A percentile compares a stretch with the other conserved stretches of the same genome.
phyloP scores from a whole-genome alignment of 163 green algal genomes.

The Chlamydomonas reinhardtii region DNA sequence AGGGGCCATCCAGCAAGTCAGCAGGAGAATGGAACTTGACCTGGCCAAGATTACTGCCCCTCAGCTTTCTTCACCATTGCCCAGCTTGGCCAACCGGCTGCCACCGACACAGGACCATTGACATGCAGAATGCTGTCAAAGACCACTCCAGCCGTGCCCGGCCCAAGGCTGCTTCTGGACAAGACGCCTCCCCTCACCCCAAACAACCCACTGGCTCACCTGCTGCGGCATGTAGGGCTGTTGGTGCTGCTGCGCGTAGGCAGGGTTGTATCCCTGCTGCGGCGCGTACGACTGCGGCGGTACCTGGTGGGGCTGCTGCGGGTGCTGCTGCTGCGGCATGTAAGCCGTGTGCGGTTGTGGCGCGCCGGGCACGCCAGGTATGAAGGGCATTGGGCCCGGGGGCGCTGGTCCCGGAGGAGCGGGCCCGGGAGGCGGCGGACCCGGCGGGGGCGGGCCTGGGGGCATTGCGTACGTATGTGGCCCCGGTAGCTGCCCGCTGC shows the following conservation, averaged over 20 bases:
- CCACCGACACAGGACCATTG: no score
- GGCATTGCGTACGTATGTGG: conserved; percentile 16
- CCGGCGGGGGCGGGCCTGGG: not conserved
- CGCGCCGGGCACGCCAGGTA: not conserved
- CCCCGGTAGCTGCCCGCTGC: conserved; percentile 25
- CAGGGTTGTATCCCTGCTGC: not conserved
- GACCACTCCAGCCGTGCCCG: no score
- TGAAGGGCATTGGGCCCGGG: conserved; percentile 19
- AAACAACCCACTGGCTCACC: no score
- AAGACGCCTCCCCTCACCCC: no score
- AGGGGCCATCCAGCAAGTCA: not conserved
- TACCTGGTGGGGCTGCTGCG: not conserved
- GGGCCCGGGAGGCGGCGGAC: not conserved
- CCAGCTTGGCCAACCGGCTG: no score
- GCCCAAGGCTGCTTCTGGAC: no score
- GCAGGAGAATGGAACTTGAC: no score
- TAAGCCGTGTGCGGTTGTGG: not conserved
- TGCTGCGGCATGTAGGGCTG: not conserved
- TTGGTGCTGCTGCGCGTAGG: not conserved
- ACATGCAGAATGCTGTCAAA: no score
- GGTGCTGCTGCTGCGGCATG: conserved; percentile 11
- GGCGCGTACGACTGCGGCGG: not conserved
- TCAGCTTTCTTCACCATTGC: no score
- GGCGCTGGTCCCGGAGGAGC: conserved; percentile 22
- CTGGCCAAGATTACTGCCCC: no score